Base-by-base conservation (phyloP, 441 rosid species). In the Flueggea neowawraea region DNA sequence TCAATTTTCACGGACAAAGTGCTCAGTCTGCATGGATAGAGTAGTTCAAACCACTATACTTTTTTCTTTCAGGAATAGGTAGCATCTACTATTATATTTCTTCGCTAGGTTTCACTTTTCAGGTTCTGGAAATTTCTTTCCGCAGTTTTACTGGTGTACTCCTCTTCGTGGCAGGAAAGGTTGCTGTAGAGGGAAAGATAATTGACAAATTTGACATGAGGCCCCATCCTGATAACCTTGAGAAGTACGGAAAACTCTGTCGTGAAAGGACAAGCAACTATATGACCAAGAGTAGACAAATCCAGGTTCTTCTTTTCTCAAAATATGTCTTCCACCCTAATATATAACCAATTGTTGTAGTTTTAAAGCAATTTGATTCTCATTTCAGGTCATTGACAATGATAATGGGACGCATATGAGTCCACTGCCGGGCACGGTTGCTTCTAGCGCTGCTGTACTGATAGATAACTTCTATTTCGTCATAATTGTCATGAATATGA, bases 151-250 rank as follows among this genome's bases (percentile, higher is more conserved):
- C 17, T 48, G 28, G 10, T 39, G 28, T 56, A 60, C 6, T 22
- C 28, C 28, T 22, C 28, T 64, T 8, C 15, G 55, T 55, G 62
- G 60, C 74, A 91, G 97, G 84, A 61, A 76, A 51, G 62, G 56
- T 81, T 56, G 82, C 86, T 44, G 70, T 64, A 54, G 96, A 90
- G 73, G 98, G 98, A 62, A 83, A 77, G 66, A 73, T 92, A 54
- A 89, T 83, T 15, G 75, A 87, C 52, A 92, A 89, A 63, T 92
- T 92, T 61, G 98, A 92, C 69, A 84, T 92, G 93, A 86, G 88
- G 68, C 98, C 96, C 12, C 80, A 71, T 52, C 75, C 72, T 2
- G 82, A 81, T 67, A 76, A 82, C 80, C 80, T 92, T 55, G 93
- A 86, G 79, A 89, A 83, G 61, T 89, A 89, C 55, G 89, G 95